Conservation (phyloP, 2,329 filamentous ascomycete genomes). For the Lasiodiplodia hormozganensis region DNA sequence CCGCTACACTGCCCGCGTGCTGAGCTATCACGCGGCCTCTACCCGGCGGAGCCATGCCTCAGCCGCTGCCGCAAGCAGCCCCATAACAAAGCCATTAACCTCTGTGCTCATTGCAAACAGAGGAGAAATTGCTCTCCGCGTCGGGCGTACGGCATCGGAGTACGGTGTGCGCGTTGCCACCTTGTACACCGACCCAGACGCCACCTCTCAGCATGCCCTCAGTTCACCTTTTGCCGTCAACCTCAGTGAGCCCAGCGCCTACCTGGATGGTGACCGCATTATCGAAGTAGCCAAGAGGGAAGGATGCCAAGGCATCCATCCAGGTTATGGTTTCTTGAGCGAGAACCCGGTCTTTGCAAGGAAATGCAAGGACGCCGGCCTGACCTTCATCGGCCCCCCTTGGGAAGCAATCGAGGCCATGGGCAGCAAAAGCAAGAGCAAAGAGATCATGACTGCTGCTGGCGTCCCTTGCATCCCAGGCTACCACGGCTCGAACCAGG, state of each 20-base stretch:
- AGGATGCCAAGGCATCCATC: constrained; percentile 90
- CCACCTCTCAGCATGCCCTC: constrained; percentile 83
- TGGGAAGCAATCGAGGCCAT: constrained; percentile 77
- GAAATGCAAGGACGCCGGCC: constrained; percentile 85
- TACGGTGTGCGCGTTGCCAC: constrained; percentile 94
- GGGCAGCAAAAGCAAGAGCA: constrained; percentile 91
- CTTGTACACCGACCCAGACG: constrained; percentile 92
- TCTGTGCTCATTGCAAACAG: constrained; percentile 96
- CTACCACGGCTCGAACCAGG: constrained; percentile 89
- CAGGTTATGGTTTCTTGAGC: constrained; percentile 92
- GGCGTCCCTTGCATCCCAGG: constrained; percentile 96
- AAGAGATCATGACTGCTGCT: constrained; percentile 96
- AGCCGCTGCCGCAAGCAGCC: neutral
- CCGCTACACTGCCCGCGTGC: constrained; percentile 12
- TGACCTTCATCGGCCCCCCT: constrained; percentile 94
- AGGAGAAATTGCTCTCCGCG: constrained; percentile 94
- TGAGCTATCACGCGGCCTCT: constrained; percentile 4
- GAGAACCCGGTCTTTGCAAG: constrained; percentile 92
- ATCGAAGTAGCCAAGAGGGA: constrained; percentile 85
- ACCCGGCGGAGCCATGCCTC: constrained; percentile 6
- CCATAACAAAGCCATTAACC: constrained; percentile 49
- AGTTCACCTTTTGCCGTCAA: constrained; percentile 84
- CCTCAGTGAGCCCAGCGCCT: constrained; percentile 81
- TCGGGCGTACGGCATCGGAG: constrained; percentile 83
- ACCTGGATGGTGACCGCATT: constrained; percentile 92